A percentile compares a stretch with the other conserved stretches of the same genome.
Conservation (phyloP, 2,329 filamentous ascomycete genomes). For the Aspergillus hiratsukae region DNA sequence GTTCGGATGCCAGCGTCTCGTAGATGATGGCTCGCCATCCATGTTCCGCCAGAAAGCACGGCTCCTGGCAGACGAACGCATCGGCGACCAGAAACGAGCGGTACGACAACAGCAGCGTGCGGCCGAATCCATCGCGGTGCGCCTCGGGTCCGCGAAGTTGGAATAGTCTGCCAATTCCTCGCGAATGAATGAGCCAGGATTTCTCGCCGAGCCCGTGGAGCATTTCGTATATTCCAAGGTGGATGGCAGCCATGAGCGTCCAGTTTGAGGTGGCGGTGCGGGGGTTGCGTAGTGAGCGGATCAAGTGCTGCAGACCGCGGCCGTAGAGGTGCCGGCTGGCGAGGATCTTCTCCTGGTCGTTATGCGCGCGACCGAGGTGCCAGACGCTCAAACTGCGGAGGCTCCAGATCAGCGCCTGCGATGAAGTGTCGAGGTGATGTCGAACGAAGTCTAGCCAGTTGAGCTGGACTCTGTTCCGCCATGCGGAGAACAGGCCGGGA, state of each 20-base stretch:
- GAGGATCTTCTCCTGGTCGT: slow-evolving; percentile 10
- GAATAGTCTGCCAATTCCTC: slow-evolving; percentile 14
- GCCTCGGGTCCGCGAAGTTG: slow-evolving; percentile 12
- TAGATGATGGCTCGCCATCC: slow-evolving; percentile 14
- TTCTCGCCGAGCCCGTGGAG: slow-evolving; percentile 10
- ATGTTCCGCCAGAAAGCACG: slow-evolving; percentile 15
- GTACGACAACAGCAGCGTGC: slow-evolving; percentile 17
- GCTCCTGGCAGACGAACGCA: slow-evolving; percentile 12
- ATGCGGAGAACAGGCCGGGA: slow-evolving; percentile 12
- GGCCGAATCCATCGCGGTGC: slow-evolving; percentile 12
- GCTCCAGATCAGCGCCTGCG: slow-evolving; percentile 6
- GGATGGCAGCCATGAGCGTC: slow-evolving; percentile 16
- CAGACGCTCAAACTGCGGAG: slow-evolving; percentile 12
- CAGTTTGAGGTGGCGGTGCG: slow-evolving; percentile 7
- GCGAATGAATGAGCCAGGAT: slow-evolving; percentile 19
- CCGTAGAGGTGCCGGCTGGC: slow-evolving; percentile 17
- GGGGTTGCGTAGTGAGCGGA: slow-evolving; percentile 8
- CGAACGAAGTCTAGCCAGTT: slow-evolving; percentile 19
- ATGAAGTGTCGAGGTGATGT: slow-evolving; percentile 4
- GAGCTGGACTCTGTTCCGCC: slow-evolving; percentile 10
- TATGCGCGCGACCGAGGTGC: slow-evolving; percentile 12
- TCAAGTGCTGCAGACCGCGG: slow-evolving; percentile 9
- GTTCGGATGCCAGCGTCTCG: slow-evolving; percentile 7
- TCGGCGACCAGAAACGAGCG: slow-evolving; percentile 18
- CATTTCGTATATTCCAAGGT: slow-evolving; percentile 18